Evolutionary conservation across 2,329 filamentous ascomycete species (phyloP).

Genomic region (Calonectria naviculata): DNA sequence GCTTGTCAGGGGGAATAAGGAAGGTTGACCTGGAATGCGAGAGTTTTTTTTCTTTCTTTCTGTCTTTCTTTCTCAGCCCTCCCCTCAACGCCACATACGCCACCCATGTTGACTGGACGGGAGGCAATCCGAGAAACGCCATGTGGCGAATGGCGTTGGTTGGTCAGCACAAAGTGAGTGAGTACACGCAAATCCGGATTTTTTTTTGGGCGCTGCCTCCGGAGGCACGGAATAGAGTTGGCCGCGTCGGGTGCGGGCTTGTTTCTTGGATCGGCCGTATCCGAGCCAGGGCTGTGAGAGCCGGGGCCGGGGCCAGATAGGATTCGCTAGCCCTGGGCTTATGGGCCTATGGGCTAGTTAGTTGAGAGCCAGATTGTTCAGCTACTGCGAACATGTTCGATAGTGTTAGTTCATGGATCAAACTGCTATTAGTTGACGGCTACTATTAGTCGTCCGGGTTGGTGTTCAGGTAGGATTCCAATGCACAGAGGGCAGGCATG

Average conservation of each 20-base stretch:
- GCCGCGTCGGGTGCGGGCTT: neutral
- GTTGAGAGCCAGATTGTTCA: neutral
- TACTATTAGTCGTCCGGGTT: neutral
- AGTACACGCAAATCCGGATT: neutral
- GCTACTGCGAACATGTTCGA: neutral
- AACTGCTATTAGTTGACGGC: neutral
- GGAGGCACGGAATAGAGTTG: slow-evolving; percentile 13
- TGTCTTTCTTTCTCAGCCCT: neutral
- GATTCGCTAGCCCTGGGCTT: neutral
- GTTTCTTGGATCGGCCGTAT: neutral
- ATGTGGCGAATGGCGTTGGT: slow-evolving; percentile 11
- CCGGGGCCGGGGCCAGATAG: neutral
- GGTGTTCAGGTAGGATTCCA: neutral
- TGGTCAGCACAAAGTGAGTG: neutral
- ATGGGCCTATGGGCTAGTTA: neutral
- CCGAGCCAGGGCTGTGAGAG: neutral
- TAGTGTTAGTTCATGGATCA: neutral
- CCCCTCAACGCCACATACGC: neutral
- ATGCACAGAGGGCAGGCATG: slow-evolving; percentile 5
- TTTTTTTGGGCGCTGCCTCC: neutral
- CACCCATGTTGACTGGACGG: neutral
- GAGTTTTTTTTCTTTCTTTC: neutral
- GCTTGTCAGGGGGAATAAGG: neutral
- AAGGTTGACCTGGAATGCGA: neutral
- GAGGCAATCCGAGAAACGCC: neutral